A percentile compares a stretch with the other conserved stretches of the same genome.
phyloP scores from a whole-genome alignment of 345 rosid genomes.

The Gossypium bickii region DNA sequence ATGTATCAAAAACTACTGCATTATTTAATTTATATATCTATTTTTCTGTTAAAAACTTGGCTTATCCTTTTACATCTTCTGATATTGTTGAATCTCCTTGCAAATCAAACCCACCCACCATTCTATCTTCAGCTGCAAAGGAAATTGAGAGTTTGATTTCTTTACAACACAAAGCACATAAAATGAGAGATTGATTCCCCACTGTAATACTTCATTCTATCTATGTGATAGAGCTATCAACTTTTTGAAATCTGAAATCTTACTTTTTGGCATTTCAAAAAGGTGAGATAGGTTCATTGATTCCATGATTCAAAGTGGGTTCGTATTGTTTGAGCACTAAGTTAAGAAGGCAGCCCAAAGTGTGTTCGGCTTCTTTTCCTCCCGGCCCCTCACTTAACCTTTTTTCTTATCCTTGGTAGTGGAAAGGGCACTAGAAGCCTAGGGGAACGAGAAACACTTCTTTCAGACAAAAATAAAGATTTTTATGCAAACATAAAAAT shows the following conservation, averaged over 20 bases:
- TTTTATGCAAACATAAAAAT: too few species aligned
- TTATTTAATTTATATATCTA: background rate
- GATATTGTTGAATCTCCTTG: background rate
- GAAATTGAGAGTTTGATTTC: background rate
- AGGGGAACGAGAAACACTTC: background rate
- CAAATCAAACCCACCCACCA: background rate
- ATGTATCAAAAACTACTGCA: slow-evolving; percentile 18
- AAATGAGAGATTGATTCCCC: background rate
- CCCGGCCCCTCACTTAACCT: background rate
- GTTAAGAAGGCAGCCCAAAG: slow-evolving; percentile 5
- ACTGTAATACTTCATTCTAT: background rate
- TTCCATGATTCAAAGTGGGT: slow-evolving; percentile 22
- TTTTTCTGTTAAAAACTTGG: background rate
- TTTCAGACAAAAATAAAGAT: background rate
- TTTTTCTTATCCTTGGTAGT: slow-evolving; percentile 18
- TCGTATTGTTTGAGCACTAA: slow-evolving; percentile 28
- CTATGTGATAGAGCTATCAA: slow-evolving; percentile 1
- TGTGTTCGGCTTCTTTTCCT: background rate
- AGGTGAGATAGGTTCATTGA: slow-evolving; percentile 13
- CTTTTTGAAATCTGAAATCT: slow-evolving; percentile 8
- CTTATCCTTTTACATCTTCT: background rate
- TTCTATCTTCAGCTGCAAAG: background rate
- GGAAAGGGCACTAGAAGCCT: slow-evolving; percentile 20
- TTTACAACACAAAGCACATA: background rate
- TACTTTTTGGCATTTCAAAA: slow-evolving; percentile 25